Evolutionary conservation across 768 basidiomycete species (phyloP), one percentile per base, ranked within the genome.

Genomic region (Leccinum rimulosum): DNA sequence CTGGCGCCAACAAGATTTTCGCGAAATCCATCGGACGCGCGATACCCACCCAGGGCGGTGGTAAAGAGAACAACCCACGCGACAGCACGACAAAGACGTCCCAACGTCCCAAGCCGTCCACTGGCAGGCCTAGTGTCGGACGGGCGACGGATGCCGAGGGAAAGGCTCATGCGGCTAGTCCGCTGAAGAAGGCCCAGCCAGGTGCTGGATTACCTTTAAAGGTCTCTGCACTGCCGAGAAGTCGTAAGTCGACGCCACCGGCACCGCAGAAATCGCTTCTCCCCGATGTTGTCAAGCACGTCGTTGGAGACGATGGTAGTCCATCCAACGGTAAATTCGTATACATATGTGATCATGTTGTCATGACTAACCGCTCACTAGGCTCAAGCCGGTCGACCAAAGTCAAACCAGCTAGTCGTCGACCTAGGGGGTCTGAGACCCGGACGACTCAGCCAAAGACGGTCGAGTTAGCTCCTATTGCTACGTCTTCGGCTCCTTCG

Each of bases 21-120:
- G n/a, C 49, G 6, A 55, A 14, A 31, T 50, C 19, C 12, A 36
- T 54, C 56, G 58, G 19, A 33, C 57, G 55, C 56, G 2, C 8
- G 15, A 59, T 50, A 43, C 27, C 43, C n/a, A 19, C 33, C 33
- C 33, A 40, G 22, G 61, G 48, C 6, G 53, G 47, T 50, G 50
- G 50, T 33, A 62, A 70, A 38, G 69, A 69, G 56, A 68, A 68
- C 51, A 47, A 30, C n/a, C 3, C 57, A 45, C 35, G 35, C 49
- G 48, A 45, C 56, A 28, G 38, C 40, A 58, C 38, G 27, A 50
- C 38, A 55, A 57, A 4, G 11, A 11, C 55, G 45, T 6, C 4
- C 11, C 33, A 33, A 33, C 11, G 11, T 33, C 10, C 38, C 31
- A 36, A 59, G 15, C 19, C 19, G 50, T 33, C 56, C 57, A 31